These are phyloP conservation scores for Nakazawaea siamensis DNA, from an alignment of 805 yeast species.

Conservation along the genomic window DNA sequence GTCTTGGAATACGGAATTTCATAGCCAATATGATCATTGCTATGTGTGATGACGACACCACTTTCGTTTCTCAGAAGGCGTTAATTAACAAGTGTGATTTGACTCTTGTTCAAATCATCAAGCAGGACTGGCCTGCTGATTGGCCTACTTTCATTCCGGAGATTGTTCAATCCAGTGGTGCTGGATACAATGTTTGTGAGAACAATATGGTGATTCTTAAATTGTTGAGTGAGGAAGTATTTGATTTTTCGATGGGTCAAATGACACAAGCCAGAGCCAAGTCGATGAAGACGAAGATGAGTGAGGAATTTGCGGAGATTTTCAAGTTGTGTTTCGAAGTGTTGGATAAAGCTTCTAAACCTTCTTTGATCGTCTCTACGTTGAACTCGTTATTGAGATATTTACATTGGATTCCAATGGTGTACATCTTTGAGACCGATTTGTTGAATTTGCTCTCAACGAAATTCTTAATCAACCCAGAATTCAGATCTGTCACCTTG, in stretches of 20 bases:
- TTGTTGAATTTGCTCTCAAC: conserved; percentile 62
- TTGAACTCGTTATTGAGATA: conserved; percentile 75
- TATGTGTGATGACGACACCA: conserved; percentile 75
- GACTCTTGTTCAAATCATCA: conserved; percentile 86
- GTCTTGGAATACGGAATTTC: conserved; percentile 89
- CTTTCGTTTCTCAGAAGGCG: conserved; percentile 66
- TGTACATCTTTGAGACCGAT: conserved; percentile 84
- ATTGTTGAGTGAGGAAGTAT: conserved; percentile 88
- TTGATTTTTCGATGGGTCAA: conserved; percentile 91
- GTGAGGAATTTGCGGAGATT: conserved; percentile 86
- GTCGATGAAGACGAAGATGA: conserved; percentile 73
- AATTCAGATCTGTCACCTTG: conserved; percentile 75
- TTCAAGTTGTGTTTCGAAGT: conserved; percentile 92
- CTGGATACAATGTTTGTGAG: conserved; percentile 90
- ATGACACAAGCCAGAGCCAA: conserved; percentile 94
- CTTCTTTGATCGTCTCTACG: conserved; percentile 79
- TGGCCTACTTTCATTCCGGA: conserved; percentile 98
- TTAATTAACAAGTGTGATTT: conserved; percentile 89
- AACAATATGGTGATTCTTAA: conserved; percentile 92
- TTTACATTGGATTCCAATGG: conserved; percentile 90
- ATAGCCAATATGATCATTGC: conserved; percentile 89
- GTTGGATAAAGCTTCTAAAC: conserved; percentile 78
- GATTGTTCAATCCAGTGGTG: conserved; percentile 73
- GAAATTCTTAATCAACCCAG: conserved; percentile 70
- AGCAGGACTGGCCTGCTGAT: conserved; percentile 98